These are phyloP conservation scores for Boechera divaricarpa DNA, from an alignment of 345 rosid genomes.

Conservation along the genomic window DNA sequence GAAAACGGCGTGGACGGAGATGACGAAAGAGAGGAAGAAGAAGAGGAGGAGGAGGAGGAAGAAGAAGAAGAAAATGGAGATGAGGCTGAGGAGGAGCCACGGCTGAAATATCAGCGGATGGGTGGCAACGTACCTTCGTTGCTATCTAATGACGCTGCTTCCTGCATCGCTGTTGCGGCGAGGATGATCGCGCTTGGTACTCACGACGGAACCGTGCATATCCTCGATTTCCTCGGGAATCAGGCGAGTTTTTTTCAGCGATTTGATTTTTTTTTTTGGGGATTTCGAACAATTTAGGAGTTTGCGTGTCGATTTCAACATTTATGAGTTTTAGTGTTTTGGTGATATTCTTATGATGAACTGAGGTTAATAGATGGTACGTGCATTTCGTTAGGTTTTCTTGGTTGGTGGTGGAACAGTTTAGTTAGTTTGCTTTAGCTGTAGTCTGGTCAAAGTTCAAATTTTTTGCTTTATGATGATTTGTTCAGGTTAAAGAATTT, in stretches of 20 bases:
- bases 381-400: conserved; percentile 6
- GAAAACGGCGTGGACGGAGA: conserved; percentile 97
- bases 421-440: conserved; percentile 30
- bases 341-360: neutral
- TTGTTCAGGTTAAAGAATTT: conserved; percentile 79
- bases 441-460: conserved; percentile 9
- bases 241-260: conserved; percentile 52
- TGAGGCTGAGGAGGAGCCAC: conserved; percentile 90
- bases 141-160: conserved; percentile 88
- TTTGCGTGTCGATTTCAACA: conserved; percentile 9
- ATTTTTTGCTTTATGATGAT: conserved; percentile 5
- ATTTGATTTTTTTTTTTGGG: neutral
- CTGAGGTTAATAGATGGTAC: neutral
- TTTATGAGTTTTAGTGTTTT: neutral
- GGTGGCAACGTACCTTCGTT: conserved; percentile 89
- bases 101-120: conserved; percentile 96
- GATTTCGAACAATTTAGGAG: neutral
- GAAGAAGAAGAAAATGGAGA: conserved; percentile 70
- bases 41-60: conserved; percentile 60
- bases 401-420: neutral
- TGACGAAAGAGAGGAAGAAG: conserved; percentile 69
- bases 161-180: conserved; percentile 91
- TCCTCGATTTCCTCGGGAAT: conserved; percentile 96
- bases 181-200: conserved; percentile 99
- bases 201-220: conserved; percentile 81